Evolutionary conservation across 2,329 filamentous ascomycete species (phyloP).

Genomic region (Penicillium griseofulvum): DNA sequence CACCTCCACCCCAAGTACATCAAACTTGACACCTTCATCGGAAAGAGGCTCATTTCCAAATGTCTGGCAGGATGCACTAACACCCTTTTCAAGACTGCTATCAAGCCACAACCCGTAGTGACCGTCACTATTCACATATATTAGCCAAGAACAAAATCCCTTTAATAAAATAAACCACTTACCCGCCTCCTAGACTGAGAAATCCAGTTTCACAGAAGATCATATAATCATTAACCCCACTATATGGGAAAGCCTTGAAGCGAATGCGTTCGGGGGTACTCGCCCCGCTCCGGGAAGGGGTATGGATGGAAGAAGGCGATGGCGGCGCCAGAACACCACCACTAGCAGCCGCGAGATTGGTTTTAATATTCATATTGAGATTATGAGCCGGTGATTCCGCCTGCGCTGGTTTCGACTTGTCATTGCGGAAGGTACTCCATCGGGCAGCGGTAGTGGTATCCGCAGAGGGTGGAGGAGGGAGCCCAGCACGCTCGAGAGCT

Average conservation of each 20-base stretch:
- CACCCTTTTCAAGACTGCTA: constrained; percentile 75
- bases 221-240: constrained; percentile 93
- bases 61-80: constrained; percentile 80
- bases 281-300: constrained; percentile 43
- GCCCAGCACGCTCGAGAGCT: constrained; percentile 50
- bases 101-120: constrained; percentile 94
- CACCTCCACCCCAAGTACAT: constrained; percentile 83
- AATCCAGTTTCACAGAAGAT: constrained; percentile 87
- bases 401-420: constrained; percentile 20
- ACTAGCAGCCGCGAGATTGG: constrained; percentile 24
- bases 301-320: constrained; percentile 23
- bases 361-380: constrained; percentile 26
- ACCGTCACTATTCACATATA: constrained; percentile 57
- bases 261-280: constrained; percentile 72
- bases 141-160: constrained; percentile 4
- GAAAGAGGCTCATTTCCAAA: constrained; percentile 94
- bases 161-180: constrained; percentile 27
- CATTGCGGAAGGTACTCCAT: constrained; percentile 56
- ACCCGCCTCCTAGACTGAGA: constrained; percentile 79
- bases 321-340: constrained; percentile 25
- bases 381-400: constrained; percentile 20
- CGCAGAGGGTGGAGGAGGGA: constrained; percentile 68
- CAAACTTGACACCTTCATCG: constrained; percentile 89
- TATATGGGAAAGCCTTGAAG: constrained; percentile 97
- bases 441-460: constrained; percentile 62